Base-by-base conservation (phyloP, 1,284 basidiomycete species). In the Boletus semigastroideus region DNA sequence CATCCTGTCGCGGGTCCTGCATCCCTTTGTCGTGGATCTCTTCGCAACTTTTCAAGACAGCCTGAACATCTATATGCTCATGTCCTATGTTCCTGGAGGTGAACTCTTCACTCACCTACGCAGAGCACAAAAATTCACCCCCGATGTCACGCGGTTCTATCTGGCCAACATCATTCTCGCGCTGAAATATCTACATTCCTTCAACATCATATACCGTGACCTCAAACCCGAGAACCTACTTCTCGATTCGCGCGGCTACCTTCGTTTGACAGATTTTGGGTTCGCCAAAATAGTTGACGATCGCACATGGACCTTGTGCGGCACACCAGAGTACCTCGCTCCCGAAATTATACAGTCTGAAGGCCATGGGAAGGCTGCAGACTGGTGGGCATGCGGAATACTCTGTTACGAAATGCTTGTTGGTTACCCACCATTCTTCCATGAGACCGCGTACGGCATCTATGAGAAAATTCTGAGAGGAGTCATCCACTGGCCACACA, bases 301-400 rank as follows among this genome's bases (percentile, higher is more conserved):
- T 72, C 94, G 96, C 72, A 99, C 97, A 2, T 99, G 96, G 96
- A 99, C 97, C 8, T 79, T 99, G 19, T 99, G 97, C 71, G 97
- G 94, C 36, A 98, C 94, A 5, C 97, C 97, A 13, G 97, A 99
- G 72, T 99, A 99, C 63, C 80, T 96, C 39, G 93, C 93, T 0
- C 93, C 93, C 17, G 93, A 96, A 71, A 94, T 96, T 51, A 97
- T 99, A 41, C 93, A 95, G 69, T 94, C 91, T 14, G 94, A 96
- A 61, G 96, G 96, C 12, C 97, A 99, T 76, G 96, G 96, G 59
- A 98, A 98, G 74, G 92, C 92, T 34, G 96, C 97, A 4, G 96
- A 99, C 69, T 99, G 96, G 96, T 99, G 97, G 87, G 94, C 97
- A 3, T 90, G 96, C 56, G 96, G 96, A 27, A 93, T 99, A 16